Evolutionary conservation across 2,329 filamentous ascomycete genomes (phyloP).

Genomic region (Fusarium chuoi): DNA sequence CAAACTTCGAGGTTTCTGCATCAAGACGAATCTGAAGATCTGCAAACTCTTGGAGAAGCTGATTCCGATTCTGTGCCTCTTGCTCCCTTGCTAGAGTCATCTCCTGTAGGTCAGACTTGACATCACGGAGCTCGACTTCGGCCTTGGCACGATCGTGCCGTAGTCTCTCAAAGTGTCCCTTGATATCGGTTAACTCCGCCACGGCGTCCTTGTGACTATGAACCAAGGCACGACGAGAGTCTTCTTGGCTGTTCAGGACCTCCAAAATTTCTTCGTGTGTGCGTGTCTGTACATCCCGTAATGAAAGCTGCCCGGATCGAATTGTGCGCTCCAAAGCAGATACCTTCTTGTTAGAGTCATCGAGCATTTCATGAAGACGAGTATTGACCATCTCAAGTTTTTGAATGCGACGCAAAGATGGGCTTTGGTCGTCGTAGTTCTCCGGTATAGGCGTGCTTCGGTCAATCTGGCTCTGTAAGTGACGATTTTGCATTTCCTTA

Average conservation of each 20-base stretch:
- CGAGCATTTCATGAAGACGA: slow-evolving; percentile 91
- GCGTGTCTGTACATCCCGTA: slow-evolving; percentile 91
- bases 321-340: slow-evolving; percentile 89
- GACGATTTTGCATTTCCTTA: slow-evolving; percentile 93
- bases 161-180: slow-evolving; percentile 86
- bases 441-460: slow-evolving; percentile 71
- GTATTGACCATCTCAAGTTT: slow-evolving; percentile 94
- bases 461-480: slow-evolving; percentile 88
- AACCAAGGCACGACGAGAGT: slow-evolving; percentile 82
- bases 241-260: slow-evolving; percentile 91
- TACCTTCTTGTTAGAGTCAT: slow-evolving; percentile 92
- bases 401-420: slow-evolving; percentile 82
- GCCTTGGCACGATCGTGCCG: slow-evolving; percentile 81
- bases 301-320: slow-evolving; percentile 84
- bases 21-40: slow-evolving; percentile 95
- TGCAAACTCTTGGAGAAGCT: slow-evolving; percentile 90
- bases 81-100: slow-evolving; percentile 82
- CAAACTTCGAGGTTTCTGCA: slow-evolving; percentile 84
- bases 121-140: slow-evolving; percentile 88
- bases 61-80: slow-evolving; percentile 85
- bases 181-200: slow-evolving; percentile 85
- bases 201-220: slow-evolving; percentile 88
- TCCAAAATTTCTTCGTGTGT: slow-evolving; percentile 96
- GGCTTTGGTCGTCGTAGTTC: slow-evolving; percentile 79
- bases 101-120: slow-evolving; percentile 84